Evolutionary conservation across 148 eudicot species (phyloP), one percentile per base, ranked within the genome.

Genomic region (Diospyros kaki): DNA sequence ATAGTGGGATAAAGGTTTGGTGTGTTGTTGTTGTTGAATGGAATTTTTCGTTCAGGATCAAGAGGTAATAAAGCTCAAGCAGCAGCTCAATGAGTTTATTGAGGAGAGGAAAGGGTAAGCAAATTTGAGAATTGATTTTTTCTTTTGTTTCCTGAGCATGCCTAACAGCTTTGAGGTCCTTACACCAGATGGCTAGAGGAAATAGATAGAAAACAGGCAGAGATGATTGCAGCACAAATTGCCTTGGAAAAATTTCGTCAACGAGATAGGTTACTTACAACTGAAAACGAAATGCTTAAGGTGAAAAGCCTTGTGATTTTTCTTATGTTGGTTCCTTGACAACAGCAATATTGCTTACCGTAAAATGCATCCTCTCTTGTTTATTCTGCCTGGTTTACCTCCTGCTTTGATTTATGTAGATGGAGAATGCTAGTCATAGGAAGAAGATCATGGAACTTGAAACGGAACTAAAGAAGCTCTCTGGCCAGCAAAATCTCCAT

Each of bases 401-500:
- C 53, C 14, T 66, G 58, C 66, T 70, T 74, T 42, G 6, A 54
- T 68, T 48, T 76, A 45, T 76, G 71, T 70, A 95, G 98, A 78
- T 68, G 79, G 96, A 90, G 71, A 83, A 81, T 80, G 72, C 63
- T 41, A 82, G 83, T 68, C 80, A 90, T 64, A 90, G 86, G 80
- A 83, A 73, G 75, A 88, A 76, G 81, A 80, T 84, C 43, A 72
- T 81, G 75, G 94, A 87, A 67, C 90, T 96, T 69, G 97, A 93
- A 85, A 83, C 73, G 50, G 97, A 96, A 73, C 79, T 89, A 52
- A 89, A 84, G 75, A 88, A 89, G 83, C 75, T 91, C 48, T 93
- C 93, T 53, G 99, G 90, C 64, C 98, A 93, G 78, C 98, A 96
- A 64, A 93, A 93, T 74, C 82, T 96, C 69, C 99, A 96, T 56